A percentile compares a stretch with the other conserved stretches of the same genome.
phyloP scores from a whole-genome alignment of 1,284 basidiomycete genomes.

The Malassezia vespertilionis region DNA sequence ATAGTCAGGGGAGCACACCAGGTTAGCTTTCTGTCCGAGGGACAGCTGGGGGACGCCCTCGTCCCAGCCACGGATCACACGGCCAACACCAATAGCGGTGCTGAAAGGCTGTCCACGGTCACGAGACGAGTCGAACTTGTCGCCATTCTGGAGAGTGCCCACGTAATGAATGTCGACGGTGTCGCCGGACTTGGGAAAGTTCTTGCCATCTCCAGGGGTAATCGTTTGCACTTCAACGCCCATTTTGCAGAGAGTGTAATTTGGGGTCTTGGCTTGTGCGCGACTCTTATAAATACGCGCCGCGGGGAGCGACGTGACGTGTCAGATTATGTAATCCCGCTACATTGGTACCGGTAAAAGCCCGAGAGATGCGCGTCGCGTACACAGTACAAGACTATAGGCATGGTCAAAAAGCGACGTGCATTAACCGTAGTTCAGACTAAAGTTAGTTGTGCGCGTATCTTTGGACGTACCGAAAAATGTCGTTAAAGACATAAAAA shows the following conservation, averaged over 20 bases:
- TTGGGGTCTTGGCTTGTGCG: constrained; percentile 21
- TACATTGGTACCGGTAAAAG: no score
- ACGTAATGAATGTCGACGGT: constrained; percentile 40
- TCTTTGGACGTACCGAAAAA: constrained; percentile 36
- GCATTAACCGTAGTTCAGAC: constrained; percentile 37
- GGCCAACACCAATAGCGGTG: constrained; percentile 39
- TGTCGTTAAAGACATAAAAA: constrained; percentile 66
- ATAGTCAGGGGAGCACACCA: constrained; percentile 46
- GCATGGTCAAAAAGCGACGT: no score
- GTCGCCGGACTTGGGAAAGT: constrained; percentile 42
- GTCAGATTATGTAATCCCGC: constrained; percentile 9
- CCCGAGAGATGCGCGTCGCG: no score
- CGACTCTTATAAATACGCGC: neutral
- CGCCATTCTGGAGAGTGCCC: constrained; percentile 36
- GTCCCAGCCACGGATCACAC: constrained; percentile 50
- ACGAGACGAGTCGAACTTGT: constrained; percentile 43
- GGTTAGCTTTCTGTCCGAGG: constrained; percentile 47
- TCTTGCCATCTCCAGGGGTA: constrained; percentile 45
- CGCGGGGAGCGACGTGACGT: neutral
- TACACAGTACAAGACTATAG: no score
- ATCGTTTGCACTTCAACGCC: constrained; percentile 46
- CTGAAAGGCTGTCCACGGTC: constrained; percentile 45
- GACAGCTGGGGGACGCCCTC: constrained; percentile 49
- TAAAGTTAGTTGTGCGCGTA: constrained; percentile 2
- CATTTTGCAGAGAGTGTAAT: constrained; percentile 14